phyloP scores from a whole-genome alignment of 371 early-diverging fungal genomes.

The Coemansia sp. region DNA sequence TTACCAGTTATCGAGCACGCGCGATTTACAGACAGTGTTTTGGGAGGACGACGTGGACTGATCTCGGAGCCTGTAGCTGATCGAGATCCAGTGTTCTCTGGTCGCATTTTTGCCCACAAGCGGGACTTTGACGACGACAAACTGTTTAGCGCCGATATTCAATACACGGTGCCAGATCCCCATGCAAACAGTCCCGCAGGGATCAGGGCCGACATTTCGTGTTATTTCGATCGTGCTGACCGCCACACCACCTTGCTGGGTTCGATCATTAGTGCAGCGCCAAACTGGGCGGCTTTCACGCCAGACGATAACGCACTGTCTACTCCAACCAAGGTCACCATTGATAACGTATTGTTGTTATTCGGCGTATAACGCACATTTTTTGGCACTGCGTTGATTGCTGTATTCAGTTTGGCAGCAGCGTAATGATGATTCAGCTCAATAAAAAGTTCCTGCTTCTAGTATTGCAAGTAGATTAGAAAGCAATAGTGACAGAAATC shows the following conservation, averaged over 20 bases:
- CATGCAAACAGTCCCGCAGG: constrained; percentile 16
- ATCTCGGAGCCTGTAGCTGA: constrained; percentile 17
- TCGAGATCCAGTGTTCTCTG: constrained; percentile 28
- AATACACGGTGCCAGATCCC: constrained; percentile 24
- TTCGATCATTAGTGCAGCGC: constrained; percentile 20
- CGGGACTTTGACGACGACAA: constrained; percentile 20
- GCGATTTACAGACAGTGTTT: constrained; percentile 12
- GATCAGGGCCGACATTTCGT: constrained; percentile 30
- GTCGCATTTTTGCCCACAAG: constrained; percentile 42
- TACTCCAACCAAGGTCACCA: constrained; percentile 22
- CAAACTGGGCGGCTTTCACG: constrained; percentile 30
- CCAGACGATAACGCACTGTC: constrained; percentile 37
- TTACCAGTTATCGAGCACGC: constrained; percentile 45
- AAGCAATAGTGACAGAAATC: constrained; percentile 7
- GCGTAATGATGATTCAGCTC: neutral
- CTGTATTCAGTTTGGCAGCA: too few relatives aligned
- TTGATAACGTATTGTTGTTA: constrained; percentile 11
- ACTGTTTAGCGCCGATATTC: constrained; percentile 25
- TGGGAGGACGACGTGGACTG: constrained; percentile 8
- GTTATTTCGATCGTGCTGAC: constrained; percentile 42
- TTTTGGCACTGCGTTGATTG: neutral
- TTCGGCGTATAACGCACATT: neutral
- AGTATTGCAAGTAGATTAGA: neutral
- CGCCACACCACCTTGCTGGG: constrained; percentile 35
- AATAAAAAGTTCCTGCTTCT: neutral